Conservation (phyloP, 805 yeast genomes). For the Kuraishia hungarica region DNA sequence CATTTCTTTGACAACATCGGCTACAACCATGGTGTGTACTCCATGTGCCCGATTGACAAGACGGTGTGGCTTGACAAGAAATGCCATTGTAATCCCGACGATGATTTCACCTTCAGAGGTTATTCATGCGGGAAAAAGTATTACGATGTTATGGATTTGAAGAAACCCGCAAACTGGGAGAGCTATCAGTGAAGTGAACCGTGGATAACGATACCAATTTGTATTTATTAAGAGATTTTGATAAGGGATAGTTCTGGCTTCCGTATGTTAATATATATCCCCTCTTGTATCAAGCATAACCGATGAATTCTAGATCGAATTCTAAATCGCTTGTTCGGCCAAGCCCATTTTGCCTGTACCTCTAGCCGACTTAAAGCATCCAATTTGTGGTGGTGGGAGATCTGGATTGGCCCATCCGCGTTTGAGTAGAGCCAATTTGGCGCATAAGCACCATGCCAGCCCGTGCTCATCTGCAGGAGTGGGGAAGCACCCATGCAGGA, state of each 20-base stretch:
- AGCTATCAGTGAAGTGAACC: neutral
- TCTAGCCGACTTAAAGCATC: neutral
- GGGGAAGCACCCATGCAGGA: neutral
- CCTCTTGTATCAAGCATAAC: neutral
- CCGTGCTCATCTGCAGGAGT: neutral
- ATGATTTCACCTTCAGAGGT: conserved; percentile 22
- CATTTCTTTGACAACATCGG: conserved; percentile 74
- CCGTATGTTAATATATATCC: neutral
- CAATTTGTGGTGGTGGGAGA: too few relatives aligned
- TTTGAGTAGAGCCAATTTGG: too few relatives aligned
- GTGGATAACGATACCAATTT: neutral
- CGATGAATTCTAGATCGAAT: neutral
- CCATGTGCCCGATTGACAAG: conserved; percentile 33
- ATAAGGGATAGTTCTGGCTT: neutral
- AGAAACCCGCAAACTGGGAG: conserved; percentile 14
- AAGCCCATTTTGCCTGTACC: neutral
- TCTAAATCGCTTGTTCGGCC: neutral
- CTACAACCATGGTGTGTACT: conserved; percentile 49
- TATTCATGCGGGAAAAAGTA: conserved; percentile 24
- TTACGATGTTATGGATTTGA: conserved; percentile 16
- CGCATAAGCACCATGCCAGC: neutral
- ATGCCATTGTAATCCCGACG: conserved; percentile 30
- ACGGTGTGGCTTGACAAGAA: conserved; percentile 15
- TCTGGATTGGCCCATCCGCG: too few relatives aligned
- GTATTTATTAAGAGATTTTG: neutral